Percentiles rank a stretch among this genome's conserved stretches.
Conservation (phyloP, 2,329 filamentous ascomycete species). For the Coniella vitis region DNA sequence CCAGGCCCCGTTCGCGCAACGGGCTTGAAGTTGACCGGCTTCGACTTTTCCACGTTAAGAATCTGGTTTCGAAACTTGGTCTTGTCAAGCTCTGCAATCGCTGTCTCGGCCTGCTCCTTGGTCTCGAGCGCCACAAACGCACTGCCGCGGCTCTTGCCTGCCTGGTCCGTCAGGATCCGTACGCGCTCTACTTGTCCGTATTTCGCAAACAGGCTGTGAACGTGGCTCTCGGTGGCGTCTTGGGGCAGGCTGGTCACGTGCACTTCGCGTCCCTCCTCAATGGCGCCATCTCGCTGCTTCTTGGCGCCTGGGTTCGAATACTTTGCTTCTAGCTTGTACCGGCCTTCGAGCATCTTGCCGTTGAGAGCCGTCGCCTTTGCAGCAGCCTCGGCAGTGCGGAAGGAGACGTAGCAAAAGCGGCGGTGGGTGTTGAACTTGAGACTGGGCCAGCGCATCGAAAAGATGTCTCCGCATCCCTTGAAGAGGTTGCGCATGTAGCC, state of each 20-base stretch:
- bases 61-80: constrained; percentile 62
- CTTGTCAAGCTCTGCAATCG: constrained; percentile 62
- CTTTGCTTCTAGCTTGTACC: constrained; percentile 65
- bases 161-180: constrained; percentile 61
- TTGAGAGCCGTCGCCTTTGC: constrained; percentile 67
- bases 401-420: constrained; percentile 95
- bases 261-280: constrained; percentile 82
- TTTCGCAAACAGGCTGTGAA: constrained; percentile 64
- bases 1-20: constrained; percentile 35
- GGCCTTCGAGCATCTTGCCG: constrained; percentile 60
- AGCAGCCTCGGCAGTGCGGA: constrained; percentile 61
- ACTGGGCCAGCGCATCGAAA: constrained; percentile 83
- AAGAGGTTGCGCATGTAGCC: constrained; percentile 62
- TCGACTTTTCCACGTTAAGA: constrained; percentile 58
- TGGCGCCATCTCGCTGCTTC: constrained; percentile 71
- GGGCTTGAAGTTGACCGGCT: constrained; percentile 49
- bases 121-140: constrained; percentile 73
- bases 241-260: constrained; percentile 66
- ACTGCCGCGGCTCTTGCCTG: constrained; percentile 66
- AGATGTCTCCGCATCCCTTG: constrained; percentile 69
- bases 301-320: constrained; percentile 78
- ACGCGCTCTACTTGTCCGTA: constrained; percentile 70
- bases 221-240: constrained; percentile 56
- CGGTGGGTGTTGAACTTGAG: constrained; percentile 83
- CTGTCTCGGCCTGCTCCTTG: constrained; percentile 60